Percentiles rank a stretch among this genome's conserved stretches.
Conservation (phyloP, 805 yeast genomes). For the Metschnikowia bowlesiae region DNA sequence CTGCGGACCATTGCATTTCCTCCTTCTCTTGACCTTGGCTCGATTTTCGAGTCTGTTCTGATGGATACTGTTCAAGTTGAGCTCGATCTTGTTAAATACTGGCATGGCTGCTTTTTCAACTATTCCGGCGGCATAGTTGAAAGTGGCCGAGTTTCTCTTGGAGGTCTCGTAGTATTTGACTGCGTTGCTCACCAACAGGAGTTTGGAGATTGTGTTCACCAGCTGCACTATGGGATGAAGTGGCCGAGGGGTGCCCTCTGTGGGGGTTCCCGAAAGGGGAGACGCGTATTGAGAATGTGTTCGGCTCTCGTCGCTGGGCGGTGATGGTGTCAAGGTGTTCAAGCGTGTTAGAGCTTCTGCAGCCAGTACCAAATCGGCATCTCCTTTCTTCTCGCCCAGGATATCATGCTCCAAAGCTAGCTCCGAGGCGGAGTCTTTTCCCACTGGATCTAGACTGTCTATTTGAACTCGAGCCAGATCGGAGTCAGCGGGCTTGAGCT, state of each 20-base stretch:
- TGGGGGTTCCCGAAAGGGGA: constrained; percentile 12
- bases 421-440: neutral
- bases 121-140: constrained; percentile 58
- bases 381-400: constrained; percentile 4
- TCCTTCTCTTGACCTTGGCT: constrained; percentile 13
- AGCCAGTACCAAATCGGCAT: constrained; percentile 31
- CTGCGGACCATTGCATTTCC: constrained; percentile 10
- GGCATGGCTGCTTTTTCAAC: constrained; percentile 55
- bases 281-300: constrained; percentile 10
- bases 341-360: constrained; percentile 41
- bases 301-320: constrained; percentile 10
- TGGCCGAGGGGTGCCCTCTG: constrained; percentile 12
- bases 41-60: constrained; percentile 23
- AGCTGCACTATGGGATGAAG: constrained; percentile 38
- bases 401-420: neutral
- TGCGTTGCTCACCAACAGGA: constrained; percentile 45
- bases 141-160: constrained; percentile 44
- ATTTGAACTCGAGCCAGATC: neutral
- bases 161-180: constrained; percentile 45
- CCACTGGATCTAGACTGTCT: neutral
- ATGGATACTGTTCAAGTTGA: constrained; percentile 39
- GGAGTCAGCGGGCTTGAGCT: neutral
- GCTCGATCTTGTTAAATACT: constrained; percentile 46
- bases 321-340: constrained; percentile 22
- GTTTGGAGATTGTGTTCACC: constrained; percentile 35